phyloP scores from a whole-genome alignment of 768 basidiomycete genomes.

The Pholiota microspora region DNA sequence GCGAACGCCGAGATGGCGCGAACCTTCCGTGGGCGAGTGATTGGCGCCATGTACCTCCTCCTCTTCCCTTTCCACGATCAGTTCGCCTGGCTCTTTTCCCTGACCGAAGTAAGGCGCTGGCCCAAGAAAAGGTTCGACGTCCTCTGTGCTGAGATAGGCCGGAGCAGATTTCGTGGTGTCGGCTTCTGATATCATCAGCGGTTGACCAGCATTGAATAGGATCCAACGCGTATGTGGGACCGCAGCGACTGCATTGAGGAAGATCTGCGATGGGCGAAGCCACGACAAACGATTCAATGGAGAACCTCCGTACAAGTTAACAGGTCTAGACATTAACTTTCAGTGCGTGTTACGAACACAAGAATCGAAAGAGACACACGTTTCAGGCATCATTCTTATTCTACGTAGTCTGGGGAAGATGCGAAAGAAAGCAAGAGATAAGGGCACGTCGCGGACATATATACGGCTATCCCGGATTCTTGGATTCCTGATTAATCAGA shows the following conservation, averaged over 20 bases:
- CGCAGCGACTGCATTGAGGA: conserved; percentile 69
- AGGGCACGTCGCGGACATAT: neutral
- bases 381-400: conserved; percentile 15
- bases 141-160: conserved; percentile 56
- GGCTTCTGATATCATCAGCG: conserved; percentile 49
- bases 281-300: conserved; percentile 82
- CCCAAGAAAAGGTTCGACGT: conserved; percentile 66
- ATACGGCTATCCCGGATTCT: neutral
- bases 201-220: conserved; percentile 71
- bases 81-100: conserved; percentile 44
- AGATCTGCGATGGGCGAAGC: conserved; percentile 69
- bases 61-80: conserved; percentile 28
- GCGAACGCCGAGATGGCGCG: conserved; percentile 54
- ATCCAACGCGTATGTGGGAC: conserved; percentile 72
- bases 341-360: neutral
- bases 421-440: neutral
- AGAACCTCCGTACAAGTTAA: conserved; percentile 54
- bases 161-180: conserved; percentile 33
- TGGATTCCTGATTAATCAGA: conserved; percentile 3
- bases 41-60: conserved; percentile 20
- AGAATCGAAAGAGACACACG: conserved; percentile 15
- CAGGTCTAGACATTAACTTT: conserved; percentile 19
- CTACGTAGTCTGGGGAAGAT: neutral
- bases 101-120: conserved; percentile 71
- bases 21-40: conserved; percentile 46